Evolutionary conservation across 2,329 filamentous ascomycete genomes (phyloP), one percentile per base, ranked within the genome.

Genomic region (Xylaria sp.): DNA sequence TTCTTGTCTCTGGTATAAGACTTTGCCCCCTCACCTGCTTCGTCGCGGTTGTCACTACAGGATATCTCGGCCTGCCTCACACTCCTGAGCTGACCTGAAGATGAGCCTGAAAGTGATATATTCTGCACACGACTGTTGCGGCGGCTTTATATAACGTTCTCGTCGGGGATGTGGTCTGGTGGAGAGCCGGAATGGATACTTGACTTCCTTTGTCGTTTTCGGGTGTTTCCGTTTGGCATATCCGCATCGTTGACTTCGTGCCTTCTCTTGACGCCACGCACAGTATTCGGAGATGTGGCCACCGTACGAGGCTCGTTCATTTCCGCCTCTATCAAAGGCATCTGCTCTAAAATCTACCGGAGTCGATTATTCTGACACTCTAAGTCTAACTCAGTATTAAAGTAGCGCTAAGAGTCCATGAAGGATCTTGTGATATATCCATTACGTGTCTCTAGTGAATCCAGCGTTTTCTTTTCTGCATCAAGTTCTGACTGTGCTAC

Each of bases 311-410:
- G 33, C 28, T 38, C 33, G 4, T 28, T 52, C 12, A 31, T 50
- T 19, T 61, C 59, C 4, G 46, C 45, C 28, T 56, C 59, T 9
- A 61, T 21, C 6, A 61, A 7, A 5, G 59, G 52, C 25, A 61
- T 15, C 17, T 61, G 52, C 5, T 52, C 28, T 21, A 25, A n/a
- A n/a, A 57, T 40, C 59, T 45, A 61, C 17, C 28, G n/a, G 3
- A 52, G 14, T 42, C 43, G 38, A 15, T 4, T n/a, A 7, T 23
- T 11, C 5, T 15, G 21, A 19, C 14, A n/a, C 19, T 49, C 21
- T 17, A 21, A 2, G 1, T 33, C 3, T 2, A 11, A n/a, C 19
- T 21, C 37, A 5, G 15, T 8, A 5, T 21, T 2, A 11, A 15
- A n/a, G 15, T 42, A 49, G 9, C 31, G 11, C 2, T 15, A 21